Evolutionary conservation across 495 filamentous ascomycete genomes (phyloP), one percentile per base, ranked within the genome.

Genomic region (Penicillium crystallinum): DNA sequence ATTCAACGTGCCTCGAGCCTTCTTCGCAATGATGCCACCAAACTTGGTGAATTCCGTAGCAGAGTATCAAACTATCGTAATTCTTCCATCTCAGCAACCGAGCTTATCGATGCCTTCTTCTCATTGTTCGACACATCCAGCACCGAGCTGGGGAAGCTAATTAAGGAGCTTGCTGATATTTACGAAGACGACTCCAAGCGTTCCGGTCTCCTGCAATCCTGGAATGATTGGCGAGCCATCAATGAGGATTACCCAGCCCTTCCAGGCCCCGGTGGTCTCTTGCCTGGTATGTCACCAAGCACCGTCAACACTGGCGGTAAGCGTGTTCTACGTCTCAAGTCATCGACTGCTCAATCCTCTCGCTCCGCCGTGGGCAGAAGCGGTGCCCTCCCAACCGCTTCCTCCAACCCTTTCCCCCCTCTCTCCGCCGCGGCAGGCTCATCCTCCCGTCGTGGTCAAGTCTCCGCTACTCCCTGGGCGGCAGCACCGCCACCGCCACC

Each of bases 161-260:
- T 97, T 57, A 89, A 91, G 40, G 95, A 97, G 58, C 83, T 96
- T 4, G 89, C 90, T 17, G 95, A 97, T 4, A 86, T 97, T 18
- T 99, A 90, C 59, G 91, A 97, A 56, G 86, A 91, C 42, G 78
- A 84, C 36, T 61, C 59, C 10, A 97, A 96, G 62, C 81, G 78
- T 11, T 83, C 81, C 9, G 76, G 71, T 3, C 77, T 99, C 1
- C 80, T 88, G 2, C 86, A 82, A 56, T 84, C 91, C 4, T 97
- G 91, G 92, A 88, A 87, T 54, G 88, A 96, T 69, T 95, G 93
- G 89, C 89, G 87, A 12, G 91, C 89, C 9, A 89, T 92, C 61
- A 92, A 96, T 58, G 93, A 97, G 69, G 92, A 98, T 69, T 98
- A 97, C 61, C 93, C 93, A 0, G 87, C 89, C 0, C 79, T 98